These are phyloP conservation scores for Geotrichum citri-aurantii DNA, from an alignment of 1,139 yeast species.

Conservation along the genomic window DNA sequence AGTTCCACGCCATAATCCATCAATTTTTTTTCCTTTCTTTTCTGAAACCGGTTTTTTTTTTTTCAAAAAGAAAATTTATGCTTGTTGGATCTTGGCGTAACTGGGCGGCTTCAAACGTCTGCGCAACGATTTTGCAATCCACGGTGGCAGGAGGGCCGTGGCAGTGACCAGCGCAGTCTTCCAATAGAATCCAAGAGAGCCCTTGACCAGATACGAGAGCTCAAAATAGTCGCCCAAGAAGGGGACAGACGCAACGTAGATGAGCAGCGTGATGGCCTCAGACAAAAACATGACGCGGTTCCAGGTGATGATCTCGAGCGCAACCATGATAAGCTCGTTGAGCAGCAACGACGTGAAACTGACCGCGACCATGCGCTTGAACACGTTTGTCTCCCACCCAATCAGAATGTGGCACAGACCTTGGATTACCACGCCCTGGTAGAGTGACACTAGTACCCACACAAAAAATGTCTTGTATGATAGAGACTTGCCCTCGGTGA, in stretches of 20 bases:
- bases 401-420: slow-evolving; percentile 71
- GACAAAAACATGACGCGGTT: slow-evolving; percentile 68
- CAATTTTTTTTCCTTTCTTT: background rate
- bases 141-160: slow-evolving; percentile 79
- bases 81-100: slow-evolving; percentile 84
- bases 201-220: slow-evolving; percentile 47
- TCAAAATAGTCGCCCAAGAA: slow-evolving; percentile 81
- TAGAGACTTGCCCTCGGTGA: slow-evolving; percentile 80
- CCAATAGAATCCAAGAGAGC: slow-evolving; percentile 56
- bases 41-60: background rate
- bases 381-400: slow-evolving; percentile 49
- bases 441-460: slow-evolving; percentile 84
- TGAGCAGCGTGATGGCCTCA: slow-evolving; percentile 60
- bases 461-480: slow-evolving; percentile 84
- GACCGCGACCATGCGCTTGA: slow-evolving; percentile 72
- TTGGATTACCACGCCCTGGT: slow-evolving; percentile 79
- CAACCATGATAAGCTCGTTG: slow-evolving; percentile 92
- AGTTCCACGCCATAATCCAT: background rate
- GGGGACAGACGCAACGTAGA: slow-evolving; percentile 77
- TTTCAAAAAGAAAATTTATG: background rate
- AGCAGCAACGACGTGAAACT: slow-evolving; percentile 74
- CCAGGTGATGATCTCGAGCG: slow-evolving; percentile 88
- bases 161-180: slow-evolving; percentile 59
- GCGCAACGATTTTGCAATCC: slow-evolving; percentile 72
- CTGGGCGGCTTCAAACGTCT: slow-evolving; percentile 85